Percentiles rank a stretch among this genome's conserved stretches.
Conservation (phyloP, 1,284 basidiomycete species). For the Trichosporon asahii region DNA sequence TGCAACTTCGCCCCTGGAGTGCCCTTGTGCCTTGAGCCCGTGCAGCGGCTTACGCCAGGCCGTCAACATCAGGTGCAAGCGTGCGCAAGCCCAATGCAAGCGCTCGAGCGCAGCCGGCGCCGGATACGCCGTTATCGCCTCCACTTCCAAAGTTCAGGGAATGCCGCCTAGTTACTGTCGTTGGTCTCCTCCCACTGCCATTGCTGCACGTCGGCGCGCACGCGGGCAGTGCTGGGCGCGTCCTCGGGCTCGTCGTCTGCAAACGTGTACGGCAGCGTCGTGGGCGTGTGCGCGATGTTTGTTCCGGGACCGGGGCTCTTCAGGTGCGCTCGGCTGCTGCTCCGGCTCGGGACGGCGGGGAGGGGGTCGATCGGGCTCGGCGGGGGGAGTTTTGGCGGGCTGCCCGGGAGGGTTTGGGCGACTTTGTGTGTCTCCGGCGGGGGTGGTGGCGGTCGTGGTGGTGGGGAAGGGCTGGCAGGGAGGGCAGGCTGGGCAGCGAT, state of each 20-base stretch:
- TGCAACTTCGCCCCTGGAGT: no score
- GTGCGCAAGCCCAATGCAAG: no score
- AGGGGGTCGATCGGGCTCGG: slow-evolving; percentile 5
- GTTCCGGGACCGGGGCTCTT: neutral
- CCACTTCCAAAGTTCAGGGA: neutral
- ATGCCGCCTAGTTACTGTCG: neutral
- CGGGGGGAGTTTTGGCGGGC: neutral
- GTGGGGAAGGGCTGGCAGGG: neutral
- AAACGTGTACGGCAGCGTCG: neutral
- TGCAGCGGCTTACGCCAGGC: neutral
- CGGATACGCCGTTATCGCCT: neutral
- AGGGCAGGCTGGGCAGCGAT: neutral
- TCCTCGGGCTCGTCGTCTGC: slow-evolving; percentile 4
- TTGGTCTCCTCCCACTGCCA: neutral
- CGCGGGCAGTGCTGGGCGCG: neutral
- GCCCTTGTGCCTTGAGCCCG: neutral
- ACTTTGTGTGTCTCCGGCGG: neutral
- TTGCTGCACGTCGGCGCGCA: neutral
- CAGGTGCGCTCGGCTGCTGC: neutral
- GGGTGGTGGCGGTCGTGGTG: neutral
- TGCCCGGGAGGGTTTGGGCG: neutral
- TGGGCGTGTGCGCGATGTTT: neutral
- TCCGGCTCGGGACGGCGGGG: neutral
- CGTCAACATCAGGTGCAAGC: no score
- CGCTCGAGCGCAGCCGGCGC: no score